phyloP scores from a whole-genome alignment of 2,329 filamentous ascomycete genomes.

The Cladobotryum mycophilum region DNA sequence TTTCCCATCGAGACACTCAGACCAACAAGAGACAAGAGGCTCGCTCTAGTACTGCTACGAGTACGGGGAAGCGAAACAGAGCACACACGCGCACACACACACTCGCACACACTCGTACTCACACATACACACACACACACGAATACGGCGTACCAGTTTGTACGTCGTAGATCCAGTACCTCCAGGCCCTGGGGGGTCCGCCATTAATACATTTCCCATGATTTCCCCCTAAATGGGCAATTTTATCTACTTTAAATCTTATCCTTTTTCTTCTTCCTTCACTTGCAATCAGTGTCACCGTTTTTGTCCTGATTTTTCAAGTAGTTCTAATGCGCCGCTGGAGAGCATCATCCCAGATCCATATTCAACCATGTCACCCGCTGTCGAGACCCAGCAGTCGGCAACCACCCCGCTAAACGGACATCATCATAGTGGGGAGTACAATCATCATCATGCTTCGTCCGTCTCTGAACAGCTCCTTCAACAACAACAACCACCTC shows the following conservation, averaged over 20 bases:
- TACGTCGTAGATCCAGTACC: constrained; percentile 13
- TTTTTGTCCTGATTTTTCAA: background rate
- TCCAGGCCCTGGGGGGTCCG: background rate
- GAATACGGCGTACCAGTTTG: constrained; percentile 10
- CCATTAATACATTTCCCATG: background rate
- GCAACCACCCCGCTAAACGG: constrained; percentile 10
- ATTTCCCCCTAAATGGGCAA: too few species aligned
- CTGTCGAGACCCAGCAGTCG: constrained; percentile 7
- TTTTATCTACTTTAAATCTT: background rate
- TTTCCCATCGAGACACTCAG: too few species aligned
- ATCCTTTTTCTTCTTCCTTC: background rate
- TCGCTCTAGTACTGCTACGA: too few species aligned
- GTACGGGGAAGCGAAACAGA: too few species aligned
- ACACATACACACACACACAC: background rate
- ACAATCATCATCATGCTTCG: background rate
- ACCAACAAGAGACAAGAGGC: too few species aligned
- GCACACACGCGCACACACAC: too few species aligned
- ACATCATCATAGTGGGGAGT: background rate
- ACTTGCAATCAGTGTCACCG: too few species aligned
- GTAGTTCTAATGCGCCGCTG: background rate
- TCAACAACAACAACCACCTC: background rate
- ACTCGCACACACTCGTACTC: too few species aligned
- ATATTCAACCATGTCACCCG: constrained; percentile 7
- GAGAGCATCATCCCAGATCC: background rate
- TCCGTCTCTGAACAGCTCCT: background rate